A percentile compares a stretch with the other conserved stretches of the same genome.
phyloP scores from a whole-genome alignment of 2,329 filamentous ascomycete species.

The Fusarium sp. region DNA sequence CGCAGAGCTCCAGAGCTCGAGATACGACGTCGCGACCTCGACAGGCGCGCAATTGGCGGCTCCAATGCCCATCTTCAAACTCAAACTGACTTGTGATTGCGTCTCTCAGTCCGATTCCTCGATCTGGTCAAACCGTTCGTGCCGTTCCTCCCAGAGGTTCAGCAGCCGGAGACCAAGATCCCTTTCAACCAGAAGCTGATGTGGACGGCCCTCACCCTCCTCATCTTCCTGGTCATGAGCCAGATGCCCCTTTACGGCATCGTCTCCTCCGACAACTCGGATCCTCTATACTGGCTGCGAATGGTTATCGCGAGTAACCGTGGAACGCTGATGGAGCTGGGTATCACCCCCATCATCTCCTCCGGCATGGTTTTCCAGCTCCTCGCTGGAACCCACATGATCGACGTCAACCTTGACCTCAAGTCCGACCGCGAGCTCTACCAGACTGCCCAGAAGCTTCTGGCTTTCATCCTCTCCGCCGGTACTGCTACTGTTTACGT shows the following conservation, averaged over 20 bases:
- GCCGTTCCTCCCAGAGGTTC: constrained; percentile 99
- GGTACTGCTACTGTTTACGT: constrained; percentile 98
- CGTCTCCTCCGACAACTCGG: constrained; percentile 97
- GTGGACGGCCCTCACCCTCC: constrained; percentile 92
- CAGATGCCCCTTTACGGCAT: constrained; percentile 99
- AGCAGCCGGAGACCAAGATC: constrained; percentile 97
- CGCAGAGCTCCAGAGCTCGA: constrained; percentile 29
- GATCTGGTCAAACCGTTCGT: constrained; percentile 99
- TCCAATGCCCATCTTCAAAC: constrained; percentile 20
- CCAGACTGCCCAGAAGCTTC: constrained; percentile 99
- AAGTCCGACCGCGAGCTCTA: constrained; percentile 99
- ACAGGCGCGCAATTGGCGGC: constrained; percentile 45
- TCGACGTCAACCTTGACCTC: constrained; percentile 99
- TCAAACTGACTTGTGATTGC: constrained; percentile 44
- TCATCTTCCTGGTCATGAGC: constrained; percentile 99
- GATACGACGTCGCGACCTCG: constrained; percentile 32
- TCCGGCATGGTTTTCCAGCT: constrained; percentile 99
- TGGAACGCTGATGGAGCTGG: constrained; percentile 94
- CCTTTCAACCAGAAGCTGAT: constrained; percentile 99
- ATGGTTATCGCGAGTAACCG: constrained; percentile 99
- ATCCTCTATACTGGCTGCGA: constrained; percentile 98
- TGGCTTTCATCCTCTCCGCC: constrained; percentile 96
- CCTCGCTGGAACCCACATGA: constrained; percentile 98
- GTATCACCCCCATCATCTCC: constrained; percentile 98
- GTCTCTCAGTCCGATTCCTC: constrained; percentile 88